Percentiles rank a stretch among this genome's conserved stretches.
Conservation (phyloP, 2,329 filamentous ascomycete species). For the Emmonsiellopsis sp. region DNA sequence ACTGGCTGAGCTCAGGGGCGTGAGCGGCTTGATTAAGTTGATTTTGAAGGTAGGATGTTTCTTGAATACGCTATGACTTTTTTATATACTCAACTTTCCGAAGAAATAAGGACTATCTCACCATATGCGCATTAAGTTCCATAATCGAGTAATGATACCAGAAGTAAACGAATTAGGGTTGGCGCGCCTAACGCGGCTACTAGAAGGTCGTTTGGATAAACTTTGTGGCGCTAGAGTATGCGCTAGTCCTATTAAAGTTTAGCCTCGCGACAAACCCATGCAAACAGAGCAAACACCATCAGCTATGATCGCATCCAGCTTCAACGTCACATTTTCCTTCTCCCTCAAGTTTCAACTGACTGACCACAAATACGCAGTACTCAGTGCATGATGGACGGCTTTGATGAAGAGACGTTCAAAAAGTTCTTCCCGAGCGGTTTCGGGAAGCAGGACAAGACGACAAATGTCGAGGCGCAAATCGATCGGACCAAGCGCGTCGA, state of each 20-base stretch:
- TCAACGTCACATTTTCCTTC: not conserved
- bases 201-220: not conserved
- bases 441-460: slow-evolving; percentile 66
- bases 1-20: no score
- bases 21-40: no score
- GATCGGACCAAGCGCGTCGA: slow-evolving; percentile 60
- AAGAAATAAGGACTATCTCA: no score
- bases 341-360: not conserved
- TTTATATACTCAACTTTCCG: no score
- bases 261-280: not conserved
- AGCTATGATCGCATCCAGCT: not conserved
- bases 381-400: slow-evolving; percentile 26
- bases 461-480: slow-evolving; percentile 71
- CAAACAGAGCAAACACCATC: not conserved
- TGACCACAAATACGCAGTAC: not conserved
- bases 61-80: no score
- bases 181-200: not conserved
- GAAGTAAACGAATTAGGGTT: no score
- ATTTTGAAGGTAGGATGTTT: no score
- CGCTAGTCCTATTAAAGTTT: not conserved
- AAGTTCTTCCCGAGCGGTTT: slow-evolving; percentile 72
- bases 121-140: no score
- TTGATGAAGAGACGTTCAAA: slow-evolving; percentile 37
- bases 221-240: not conserved
- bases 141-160: no score